Evolutionary conservation across 495 filamentous ascomycete species (phyloP).

Genomic region (Pseudevernia furfuracea): DNA sequence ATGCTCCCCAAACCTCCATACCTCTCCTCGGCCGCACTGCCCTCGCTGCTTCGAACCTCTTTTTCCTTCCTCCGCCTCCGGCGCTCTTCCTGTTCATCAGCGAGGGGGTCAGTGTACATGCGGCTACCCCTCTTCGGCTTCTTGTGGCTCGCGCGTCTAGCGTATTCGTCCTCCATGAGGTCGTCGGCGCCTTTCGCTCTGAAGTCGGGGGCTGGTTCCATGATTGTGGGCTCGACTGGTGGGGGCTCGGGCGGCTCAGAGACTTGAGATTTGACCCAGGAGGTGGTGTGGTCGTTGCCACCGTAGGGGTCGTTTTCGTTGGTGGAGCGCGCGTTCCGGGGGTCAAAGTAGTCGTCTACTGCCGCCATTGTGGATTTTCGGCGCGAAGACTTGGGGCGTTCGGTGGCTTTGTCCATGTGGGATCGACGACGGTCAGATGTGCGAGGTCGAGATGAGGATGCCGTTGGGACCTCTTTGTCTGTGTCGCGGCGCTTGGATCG

Average conservation of each 20-base stretch:
- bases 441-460: slow-evolving; percentile 22
- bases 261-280: slow-evolving; percentile 52
- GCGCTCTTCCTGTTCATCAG: slow-evolving; percentile 25
- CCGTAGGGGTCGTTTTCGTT: slow-evolving; percentile 28
- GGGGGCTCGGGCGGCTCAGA: slow-evolving; percentile 53
- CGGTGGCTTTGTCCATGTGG: slow-evolving; percentile 19
- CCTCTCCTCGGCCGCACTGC: slow-evolving; percentile 30
- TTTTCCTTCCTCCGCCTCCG: slow-evolving; percentile 37
- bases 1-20: slow-evolving; percentile 37
- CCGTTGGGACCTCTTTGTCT: slow-evolving; percentile 16
- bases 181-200: slow-evolving; percentile 21
- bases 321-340: slow-evolving; percentile 28
- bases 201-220: slow-evolving; percentile 43
- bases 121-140: slow-evolving; percentile 21
- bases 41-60: slow-evolving; percentile 32
- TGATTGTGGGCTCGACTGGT: slow-evolving; percentile 45
- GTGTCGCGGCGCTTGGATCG: slow-evolving; percentile 18
- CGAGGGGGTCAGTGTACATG: slow-evolving; percentile 19
- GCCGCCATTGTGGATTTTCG: slow-evolving; percentile 26
- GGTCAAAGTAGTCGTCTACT: slow-evolving; percentile 37
- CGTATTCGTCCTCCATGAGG: slow-evolving; percentile 17
- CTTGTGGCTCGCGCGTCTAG: slow-evolving; percentile 24
- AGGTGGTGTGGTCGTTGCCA: slow-evolving; percentile 49
- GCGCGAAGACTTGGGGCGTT: slow-evolving; percentile 23
- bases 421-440: slow-evolving; percentile 24